phyloP scores from a whole-genome alignment of 257 asterid species.

The Ocimum tenuiflorum region DNA sequence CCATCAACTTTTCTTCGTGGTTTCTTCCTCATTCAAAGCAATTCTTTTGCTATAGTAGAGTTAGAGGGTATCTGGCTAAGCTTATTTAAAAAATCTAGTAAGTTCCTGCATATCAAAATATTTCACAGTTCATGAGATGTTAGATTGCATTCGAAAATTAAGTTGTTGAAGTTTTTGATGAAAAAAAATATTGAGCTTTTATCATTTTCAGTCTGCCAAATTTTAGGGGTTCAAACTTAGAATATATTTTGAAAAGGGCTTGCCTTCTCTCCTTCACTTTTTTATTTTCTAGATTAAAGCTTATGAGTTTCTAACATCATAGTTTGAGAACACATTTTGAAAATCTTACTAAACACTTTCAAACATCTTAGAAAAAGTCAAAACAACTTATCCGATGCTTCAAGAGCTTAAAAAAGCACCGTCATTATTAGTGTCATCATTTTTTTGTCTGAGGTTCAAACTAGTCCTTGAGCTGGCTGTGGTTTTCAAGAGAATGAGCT shows the following conservation, averaged over 20 bases:
- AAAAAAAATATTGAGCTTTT: not conserved
- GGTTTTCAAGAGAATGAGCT: not conserved
- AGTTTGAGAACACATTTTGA: too few relatives aligned
- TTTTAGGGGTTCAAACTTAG: not conserved
- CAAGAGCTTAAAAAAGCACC: too few relatives aligned
- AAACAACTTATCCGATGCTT: too few relatives aligned
- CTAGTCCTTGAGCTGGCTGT: not conserved
- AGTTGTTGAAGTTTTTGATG: not conserved
- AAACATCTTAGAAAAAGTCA: too few relatives aligned
- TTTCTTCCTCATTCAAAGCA: not conserved
- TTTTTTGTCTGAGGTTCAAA: too few relatives aligned
- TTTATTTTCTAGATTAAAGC: too few relatives aligned
- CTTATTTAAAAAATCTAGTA: not conserved
- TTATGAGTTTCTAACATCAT: too few relatives aligned
- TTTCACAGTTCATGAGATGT: not conserved
- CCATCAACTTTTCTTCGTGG: not conserved
- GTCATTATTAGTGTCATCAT: too few relatives aligned
- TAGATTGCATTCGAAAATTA: not conserved
- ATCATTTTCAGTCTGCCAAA: not conserved
- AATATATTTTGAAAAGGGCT: not conserved
- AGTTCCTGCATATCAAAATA: not conserved
- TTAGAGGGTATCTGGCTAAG: not conserved
- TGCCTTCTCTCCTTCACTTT: too few relatives aligned
- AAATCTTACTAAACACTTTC: too few relatives aligned
- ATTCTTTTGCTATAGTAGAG: conserved; percentile 12